Evolutionary conservation across 139 green algal species (phyloP).

Genomic region (Volvox africanus): DNA sequence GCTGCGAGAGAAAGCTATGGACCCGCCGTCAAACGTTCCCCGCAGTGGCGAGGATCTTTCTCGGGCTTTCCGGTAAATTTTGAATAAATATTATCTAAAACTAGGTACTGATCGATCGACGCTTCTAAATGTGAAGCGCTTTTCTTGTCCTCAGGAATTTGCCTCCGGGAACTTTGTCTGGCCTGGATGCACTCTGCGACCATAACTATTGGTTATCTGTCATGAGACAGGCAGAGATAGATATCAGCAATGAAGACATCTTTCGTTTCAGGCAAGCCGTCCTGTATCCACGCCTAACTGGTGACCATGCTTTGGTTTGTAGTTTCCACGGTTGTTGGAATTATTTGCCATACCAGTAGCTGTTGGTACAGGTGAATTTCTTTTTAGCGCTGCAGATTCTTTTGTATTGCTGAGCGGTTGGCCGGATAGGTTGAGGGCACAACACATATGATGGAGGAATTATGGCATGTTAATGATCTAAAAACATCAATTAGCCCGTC

Average conservation of each 20-base stretch:
- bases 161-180: slow-evolving; percentile 25
- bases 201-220: neutral
- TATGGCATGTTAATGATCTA: too few relatives aligned
- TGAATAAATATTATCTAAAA: neutral
- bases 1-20: neutral
- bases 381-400: too few relatives aligned
- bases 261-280: slow-evolving; percentile 30
- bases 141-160: slow-evolving; percentile 3
- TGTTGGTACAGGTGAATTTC: too few relatives aligned
- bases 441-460: too few relatives aligned
- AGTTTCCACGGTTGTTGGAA: too few relatives aligned
- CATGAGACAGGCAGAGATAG: slow-evolving; percentile 27
- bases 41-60: slow-evolving; percentile 25
- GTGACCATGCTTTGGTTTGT: too few relatives aligned
- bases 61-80: slow-evolving; percentile 23
- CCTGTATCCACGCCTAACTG: neutral
- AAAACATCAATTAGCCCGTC: too few relatives aligned
- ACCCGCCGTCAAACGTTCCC: neutral
- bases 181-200: slow-evolving; percentile 21
- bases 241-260: slow-evolving; percentile 31
- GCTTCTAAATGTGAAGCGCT: neutral
- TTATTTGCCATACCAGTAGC: too few relatives aligned
- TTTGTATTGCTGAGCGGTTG: too few relatives aligned
- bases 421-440: too few relatives aligned
- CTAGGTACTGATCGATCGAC: neutral